A percentile compares a stretch with the other conserved stretches of the same genome.
Evolutionary conservation across 108 stramenopile species (phyloP).

Genomic region (Cyclotella choctawhatcheeana): DNA sequence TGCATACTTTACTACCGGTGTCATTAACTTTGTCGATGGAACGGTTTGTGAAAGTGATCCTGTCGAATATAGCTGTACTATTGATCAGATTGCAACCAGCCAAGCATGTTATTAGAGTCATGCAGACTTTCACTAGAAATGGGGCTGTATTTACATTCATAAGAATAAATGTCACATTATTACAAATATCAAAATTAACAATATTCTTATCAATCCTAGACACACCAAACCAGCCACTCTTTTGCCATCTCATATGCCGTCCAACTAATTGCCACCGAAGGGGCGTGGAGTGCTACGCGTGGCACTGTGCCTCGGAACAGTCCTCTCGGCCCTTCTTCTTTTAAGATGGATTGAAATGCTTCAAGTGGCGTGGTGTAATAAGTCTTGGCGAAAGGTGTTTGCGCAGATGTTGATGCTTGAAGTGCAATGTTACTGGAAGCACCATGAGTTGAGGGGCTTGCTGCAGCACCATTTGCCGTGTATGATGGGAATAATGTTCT

Average conservation of each 20-base stretch:
- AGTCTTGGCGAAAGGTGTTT: conserved; percentile 32
- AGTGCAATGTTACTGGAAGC: not conserved
- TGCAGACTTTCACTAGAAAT: no score
- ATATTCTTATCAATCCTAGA: not conserved
- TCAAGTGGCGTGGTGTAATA: conserved; percentile 58
- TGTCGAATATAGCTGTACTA: no score
- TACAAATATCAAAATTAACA: not conserved
- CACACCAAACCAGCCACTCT: conserved; percentile 52
- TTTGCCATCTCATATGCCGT: conserved; percentile 96
- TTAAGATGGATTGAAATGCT: conserved; percentile 81
- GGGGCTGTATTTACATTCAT: no score
- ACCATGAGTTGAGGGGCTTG: not conserved
- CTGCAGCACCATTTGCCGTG: not conserved
- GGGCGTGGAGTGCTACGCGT: conserved; percentile 90
- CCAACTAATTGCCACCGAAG: conserved; percentile 98
- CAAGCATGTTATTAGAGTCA: no score
- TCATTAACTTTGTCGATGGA: conserved; percentile 6
- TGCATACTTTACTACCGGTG: not conserved
- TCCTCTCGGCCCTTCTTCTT: conserved; percentile 87
- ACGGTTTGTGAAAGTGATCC: conserved; percentile 8
- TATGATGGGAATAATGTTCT: conserved; percentile 30
- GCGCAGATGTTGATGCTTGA: not conserved
- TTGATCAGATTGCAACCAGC: no score
- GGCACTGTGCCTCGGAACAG: conserved; percentile 91
- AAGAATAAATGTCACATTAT: no score